These are phyloP conservation scores for Wickerhamomyces chambardii DNA, from an alignment of 805 yeast genomes.

Conservation along the genomic window DNA sequence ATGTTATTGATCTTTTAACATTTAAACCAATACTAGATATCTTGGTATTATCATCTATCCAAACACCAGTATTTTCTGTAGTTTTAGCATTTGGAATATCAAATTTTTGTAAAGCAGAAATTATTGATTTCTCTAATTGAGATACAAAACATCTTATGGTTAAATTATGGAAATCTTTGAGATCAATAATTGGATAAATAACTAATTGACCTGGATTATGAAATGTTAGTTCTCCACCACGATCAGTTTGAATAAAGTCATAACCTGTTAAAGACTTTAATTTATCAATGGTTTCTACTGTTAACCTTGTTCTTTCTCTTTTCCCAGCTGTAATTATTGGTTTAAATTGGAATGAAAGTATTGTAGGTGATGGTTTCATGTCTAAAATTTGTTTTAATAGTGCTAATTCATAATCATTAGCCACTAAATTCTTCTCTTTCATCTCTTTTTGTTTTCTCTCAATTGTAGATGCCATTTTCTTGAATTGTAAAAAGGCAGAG, in stretches of 20 bases:
- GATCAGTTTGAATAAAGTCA: conserved; percentile 60
- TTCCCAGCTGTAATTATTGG: conserved; percentile 92
- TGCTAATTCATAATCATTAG: conserved; percentile 38
- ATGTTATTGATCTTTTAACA: conserved; percentile 73
- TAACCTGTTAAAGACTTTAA: conserved; percentile 33
- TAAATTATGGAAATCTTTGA: conserved; percentile 47
- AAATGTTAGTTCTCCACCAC: conserved; percentile 96
- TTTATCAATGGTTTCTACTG: conserved; percentile 16
- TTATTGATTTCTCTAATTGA: conserved; percentile 49
- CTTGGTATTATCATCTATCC: conserved; percentile 54
- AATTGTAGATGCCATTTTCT: conserved; percentile 41
- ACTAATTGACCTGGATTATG: conserved; percentile 96
- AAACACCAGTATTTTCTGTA: conserved; percentile 81
- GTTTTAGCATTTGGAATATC: conserved; percentile 33
- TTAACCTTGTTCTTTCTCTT: conserved; percentile 51
- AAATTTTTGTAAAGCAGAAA: conserved; percentile 31
- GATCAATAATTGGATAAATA: conserved; percentile 70
- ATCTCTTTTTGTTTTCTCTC: conserved; percentile 28
- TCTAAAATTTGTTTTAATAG: conserved; percentile 32
- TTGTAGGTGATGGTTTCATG: conserved; percentile 52
- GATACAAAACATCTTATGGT: conserved; percentile 60
- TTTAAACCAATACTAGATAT: conserved; percentile 89
- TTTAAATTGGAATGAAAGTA: conserved; percentile 77
- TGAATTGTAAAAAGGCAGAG: conserved; percentile 47
- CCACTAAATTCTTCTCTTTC: conserved; percentile 26